These are phyloP conservation scores for Malassezia sympodialis DNA, from an alignment of 1,284 basidiomycete species.

Conservation along the genomic window DNA sequence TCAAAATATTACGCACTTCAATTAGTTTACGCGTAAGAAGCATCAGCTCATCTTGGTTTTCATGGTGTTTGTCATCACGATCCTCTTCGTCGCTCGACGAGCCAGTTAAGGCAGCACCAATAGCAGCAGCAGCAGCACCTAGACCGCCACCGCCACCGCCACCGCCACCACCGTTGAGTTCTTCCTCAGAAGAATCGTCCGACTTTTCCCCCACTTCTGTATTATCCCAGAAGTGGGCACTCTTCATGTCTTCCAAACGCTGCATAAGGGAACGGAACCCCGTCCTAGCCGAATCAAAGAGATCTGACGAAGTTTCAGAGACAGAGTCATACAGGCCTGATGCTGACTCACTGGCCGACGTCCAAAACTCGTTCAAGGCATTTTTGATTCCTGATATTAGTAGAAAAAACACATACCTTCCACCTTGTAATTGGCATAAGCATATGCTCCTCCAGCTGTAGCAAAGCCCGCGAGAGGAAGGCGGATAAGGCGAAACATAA, in stretches of 20 bases:
- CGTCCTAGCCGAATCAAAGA: slow-evolving; percentile 13
- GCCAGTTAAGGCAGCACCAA: background rate
- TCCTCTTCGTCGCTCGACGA: slow-evolving; percentile 6
- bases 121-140: slow-evolving; percentile 28
- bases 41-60: slow-evolving; percentile 56
- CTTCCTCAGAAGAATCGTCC: slow-evolving; percentile 7
- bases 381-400: background rate
- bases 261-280: background rate
- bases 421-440: slow-evolving; percentile 44
- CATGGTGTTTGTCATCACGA: slow-evolving; percentile 3
- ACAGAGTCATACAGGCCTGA: slow-evolving; percentile 23
- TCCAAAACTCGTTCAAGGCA: background rate
- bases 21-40: slow-evolving; percentile 89
- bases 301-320: slow-evolving; percentile 25
- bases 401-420: slow-evolving; percentile 20
- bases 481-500: slow-evolving; percentile 31
- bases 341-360: background rate
- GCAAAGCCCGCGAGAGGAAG: slow-evolving; percentile 36
- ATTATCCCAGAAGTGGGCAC: background rate
- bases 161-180: background rate
- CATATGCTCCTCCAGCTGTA: slow-evolving; percentile 37
- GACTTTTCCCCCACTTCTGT: background rate
- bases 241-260: slow-evolving; percentile 1
- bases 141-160: slow-evolving; percentile 2
- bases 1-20: slow-evolving; percentile 82